A percentile compares a stretch with the other conserved stretches of the same genome.
Evolutionary conservation across 208 protist species (phyloP).

Genomic region (Trypanosoma cruzi): DNA sequence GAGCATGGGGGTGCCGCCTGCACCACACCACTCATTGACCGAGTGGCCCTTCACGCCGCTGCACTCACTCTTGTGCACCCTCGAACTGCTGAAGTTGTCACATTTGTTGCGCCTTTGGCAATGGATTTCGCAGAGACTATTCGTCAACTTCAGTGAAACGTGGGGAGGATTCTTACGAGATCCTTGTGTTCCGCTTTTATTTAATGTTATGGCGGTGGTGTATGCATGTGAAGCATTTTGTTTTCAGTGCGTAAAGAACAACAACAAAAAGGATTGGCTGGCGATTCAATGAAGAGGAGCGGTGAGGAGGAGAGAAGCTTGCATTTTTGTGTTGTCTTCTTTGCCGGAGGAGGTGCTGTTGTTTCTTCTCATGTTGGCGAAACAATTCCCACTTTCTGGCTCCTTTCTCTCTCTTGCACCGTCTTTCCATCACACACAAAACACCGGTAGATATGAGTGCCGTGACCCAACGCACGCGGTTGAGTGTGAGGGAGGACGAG

Average conservation of each 20-base stretch:
- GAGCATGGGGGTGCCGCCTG: constrained; percentile 82
- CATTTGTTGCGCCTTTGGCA: constrained; percentile 50
- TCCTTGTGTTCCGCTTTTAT: not conserved
- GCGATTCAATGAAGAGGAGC: not conserved
- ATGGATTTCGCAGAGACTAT: constrained; percentile 52
- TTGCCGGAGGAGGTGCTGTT: no score
- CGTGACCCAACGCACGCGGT: not conserved
- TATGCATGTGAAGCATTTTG: not conserved
- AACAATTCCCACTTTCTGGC: not conserved
- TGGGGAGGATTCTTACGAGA: not conserved
- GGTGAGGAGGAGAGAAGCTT: not conserved
- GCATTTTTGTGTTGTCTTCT: not conserved
- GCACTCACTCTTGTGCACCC: constrained; percentile 75
- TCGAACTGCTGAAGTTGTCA: constrained; percentile 35
- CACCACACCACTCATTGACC: constrained; percentile 48
- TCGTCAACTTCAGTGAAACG: constrained; percentile 2
- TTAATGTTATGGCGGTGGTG: not conserved
- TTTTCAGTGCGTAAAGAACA: not conserved
- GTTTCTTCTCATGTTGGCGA: not conserved
- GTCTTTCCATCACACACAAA: not conserved
- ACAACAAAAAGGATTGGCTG: not conserved
- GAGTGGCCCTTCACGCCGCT: constrained; percentile 73
- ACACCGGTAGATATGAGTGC: not conserved
- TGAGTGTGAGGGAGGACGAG: not conserved
- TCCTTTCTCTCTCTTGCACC: not conserved